phyloP scores from a whole-genome alignment of 495 filamentous ascomycete genomes.

The Sabuloglossum arenarium region DNA sequence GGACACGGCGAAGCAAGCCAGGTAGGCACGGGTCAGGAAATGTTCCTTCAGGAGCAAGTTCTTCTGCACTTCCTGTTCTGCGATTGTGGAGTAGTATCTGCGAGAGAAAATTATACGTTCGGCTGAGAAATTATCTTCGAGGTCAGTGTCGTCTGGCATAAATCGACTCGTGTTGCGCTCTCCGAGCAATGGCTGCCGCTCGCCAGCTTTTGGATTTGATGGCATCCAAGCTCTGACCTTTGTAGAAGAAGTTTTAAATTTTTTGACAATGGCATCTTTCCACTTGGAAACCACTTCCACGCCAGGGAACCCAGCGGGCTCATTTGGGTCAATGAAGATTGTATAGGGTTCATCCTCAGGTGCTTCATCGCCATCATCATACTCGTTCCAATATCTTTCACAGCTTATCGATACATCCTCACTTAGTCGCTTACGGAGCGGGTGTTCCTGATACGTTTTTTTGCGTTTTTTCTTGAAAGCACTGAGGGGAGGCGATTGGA shows the following conservation, averaged over 20 bases:
- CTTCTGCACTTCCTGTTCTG: constrained; percentile 10
- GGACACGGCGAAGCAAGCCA: constrained; percentile 24
- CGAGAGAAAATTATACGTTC: constrained; percentile 24
- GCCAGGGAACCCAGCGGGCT: constrained; percentile 25
- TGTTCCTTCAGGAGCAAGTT: constrained; percentile 12
- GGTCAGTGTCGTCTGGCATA: constrained; percentile 5
- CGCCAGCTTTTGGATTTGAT: background rate
- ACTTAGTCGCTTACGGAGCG: constrained; percentile 3
- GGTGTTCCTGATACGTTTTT: constrained; percentile 4
- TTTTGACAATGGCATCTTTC: background rate
- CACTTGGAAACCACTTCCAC: constrained; percentile 8
- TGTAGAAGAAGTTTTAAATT: constrained; percentile 15
- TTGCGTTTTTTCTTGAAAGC: constrained; percentile 12
- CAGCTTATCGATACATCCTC: background rate
- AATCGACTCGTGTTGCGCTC: constrained; percentile 2
- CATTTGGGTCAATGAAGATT: constrained; percentile 34
- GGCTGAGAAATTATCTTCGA: constrained; percentile 2
- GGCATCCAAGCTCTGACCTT: constrained; percentile 24
- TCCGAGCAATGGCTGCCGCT: constrained; percentile 3
- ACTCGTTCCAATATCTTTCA: constrained; percentile 41
- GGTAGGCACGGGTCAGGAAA: constrained; percentile 23
- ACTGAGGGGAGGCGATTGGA: background rate
- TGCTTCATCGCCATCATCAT: constrained; percentile 38
- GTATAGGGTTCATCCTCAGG: constrained; percentile 26
- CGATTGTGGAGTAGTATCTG: constrained; percentile 16